A percentile compares a stretch with the other conserved stretches of the same genome.
These are phyloP conservation scores for Komagataella ulmi DNA, from an alignment of 805 yeast species.

Conservation along the genomic window DNA sequence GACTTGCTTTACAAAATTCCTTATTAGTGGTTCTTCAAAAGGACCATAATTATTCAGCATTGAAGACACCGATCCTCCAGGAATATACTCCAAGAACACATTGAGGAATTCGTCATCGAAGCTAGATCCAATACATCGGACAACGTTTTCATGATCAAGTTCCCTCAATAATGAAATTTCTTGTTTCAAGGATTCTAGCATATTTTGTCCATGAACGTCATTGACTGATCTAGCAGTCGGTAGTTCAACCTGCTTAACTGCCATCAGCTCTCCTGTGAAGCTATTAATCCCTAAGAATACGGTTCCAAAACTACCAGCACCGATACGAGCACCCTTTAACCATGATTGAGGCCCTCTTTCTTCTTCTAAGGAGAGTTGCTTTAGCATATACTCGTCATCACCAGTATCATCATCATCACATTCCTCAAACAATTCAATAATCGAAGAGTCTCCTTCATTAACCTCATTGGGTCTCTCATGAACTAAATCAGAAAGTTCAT, in stretches of 20 bases:
- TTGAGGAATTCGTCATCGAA: slow-evolving; percentile 59
- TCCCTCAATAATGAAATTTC: slow-evolving; percentile 71
- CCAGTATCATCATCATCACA: slow-evolving; percentile 19
- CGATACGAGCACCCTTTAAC: slow-evolving; percentile 88
- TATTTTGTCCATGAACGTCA: slow-evolving; percentile 17
- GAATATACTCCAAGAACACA: slow-evolving; percentile 50
- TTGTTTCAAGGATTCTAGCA: slow-evolving; percentile 72
- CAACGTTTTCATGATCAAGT: slow-evolving; percentile 84
- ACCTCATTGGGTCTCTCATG: slow-evolving; percentile 14
- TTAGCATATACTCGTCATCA: slow-evolving; percentile 24
- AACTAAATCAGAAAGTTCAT: slow-evolving; percentile 26
- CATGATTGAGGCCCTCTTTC: slow-evolving; percentile 62
- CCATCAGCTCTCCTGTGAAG: slow-evolving; percentile 89
- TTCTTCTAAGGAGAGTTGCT: slow-evolving; percentile 21
- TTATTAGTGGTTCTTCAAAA: slow-evolving; percentile 44
- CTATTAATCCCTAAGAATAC: slow-evolving; percentile 90
- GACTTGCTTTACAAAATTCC: slow-evolving; percentile 42
- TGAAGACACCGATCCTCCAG: slow-evolving; percentile 34
- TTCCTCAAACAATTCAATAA: slow-evolving; percentile 31
- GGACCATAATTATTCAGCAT: slow-evolving; percentile 48
- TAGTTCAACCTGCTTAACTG: slow-evolving; percentile 85
- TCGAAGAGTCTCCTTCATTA: slow-evolving; percentile 19
- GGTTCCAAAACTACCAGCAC: slow-evolving; percentile 90
- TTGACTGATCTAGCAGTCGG: slow-evolving; percentile 23
- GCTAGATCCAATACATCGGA: slow-evolving; percentile 81